Percentiles rank a stretch among this genome's conserved stretches.
Conservation (phyloP, 306 rosid genomes). For the Geum urbanum region DNA sequence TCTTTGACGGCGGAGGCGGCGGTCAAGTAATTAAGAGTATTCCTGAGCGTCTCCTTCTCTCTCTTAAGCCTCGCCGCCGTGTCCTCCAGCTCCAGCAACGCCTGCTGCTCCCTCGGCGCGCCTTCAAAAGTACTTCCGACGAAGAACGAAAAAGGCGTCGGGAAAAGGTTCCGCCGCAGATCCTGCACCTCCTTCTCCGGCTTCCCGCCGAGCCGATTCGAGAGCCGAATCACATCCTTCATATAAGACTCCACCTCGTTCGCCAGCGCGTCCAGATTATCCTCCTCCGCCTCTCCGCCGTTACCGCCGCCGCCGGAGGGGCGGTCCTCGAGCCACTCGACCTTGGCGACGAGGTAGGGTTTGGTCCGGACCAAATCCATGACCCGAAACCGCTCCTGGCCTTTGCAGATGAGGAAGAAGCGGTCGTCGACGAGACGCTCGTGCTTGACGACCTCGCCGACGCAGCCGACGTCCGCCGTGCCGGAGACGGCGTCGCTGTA, state of each 20-base stretch:
- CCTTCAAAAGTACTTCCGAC: constrained; percentile 98
- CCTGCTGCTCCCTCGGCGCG: constrained; percentile 97
- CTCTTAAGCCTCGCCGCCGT: constrained; percentile 72
- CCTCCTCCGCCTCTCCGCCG: constrained; percentile 4
- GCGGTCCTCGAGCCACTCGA: constrained; percentile 89
- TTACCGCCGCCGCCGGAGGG: constrained; percentile 55
- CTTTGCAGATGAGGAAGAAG: constrained; percentile 89
- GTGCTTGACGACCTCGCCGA: constrained; percentile 93
- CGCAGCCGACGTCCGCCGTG: constrained; percentile 81
- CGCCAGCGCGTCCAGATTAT: constrained; percentile 62
- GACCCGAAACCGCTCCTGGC: constrained; percentile 92
- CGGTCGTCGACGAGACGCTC: constrained; percentile 95
- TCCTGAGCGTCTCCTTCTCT: constrained; percentile 88
- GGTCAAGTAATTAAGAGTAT: constrained; percentile 87
- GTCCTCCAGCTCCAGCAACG: constrained; percentile 89
- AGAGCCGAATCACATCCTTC: constrained; percentile 91
- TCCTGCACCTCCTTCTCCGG: constrained; percentile 94
- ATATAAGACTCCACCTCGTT: constrained; percentile 74
- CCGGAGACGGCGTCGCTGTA: constrained; percentile 77
- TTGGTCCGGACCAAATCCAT: constrained; percentile 65
- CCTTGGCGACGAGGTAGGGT: constrained; percentile 87
- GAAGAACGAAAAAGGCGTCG: constrained; percentile 93
- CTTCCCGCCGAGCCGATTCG: constrained; percentile 84
- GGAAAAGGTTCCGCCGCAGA: constrained; percentile 77
- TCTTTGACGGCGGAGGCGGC: constrained; percentile 98